Evolutionary conservation across 345 rosid genomes (phyloP).

Genomic region (Moricandia moricandioides): DNA sequence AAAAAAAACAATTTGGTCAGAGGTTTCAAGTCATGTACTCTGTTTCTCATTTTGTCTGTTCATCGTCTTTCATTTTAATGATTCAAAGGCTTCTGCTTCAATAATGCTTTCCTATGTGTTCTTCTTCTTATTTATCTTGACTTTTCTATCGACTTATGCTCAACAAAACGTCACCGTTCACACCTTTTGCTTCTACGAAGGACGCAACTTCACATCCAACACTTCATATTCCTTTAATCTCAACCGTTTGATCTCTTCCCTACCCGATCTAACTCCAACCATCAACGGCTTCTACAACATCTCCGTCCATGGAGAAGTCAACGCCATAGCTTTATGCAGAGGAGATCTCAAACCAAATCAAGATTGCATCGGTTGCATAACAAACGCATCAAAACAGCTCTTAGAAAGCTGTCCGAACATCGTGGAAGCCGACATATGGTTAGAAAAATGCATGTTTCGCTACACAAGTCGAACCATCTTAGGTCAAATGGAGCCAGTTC

Average conservation of each 20-base stretch:
- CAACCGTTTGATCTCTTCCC: slow-evolving; percentile 18
- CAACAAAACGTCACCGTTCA: slow-evolving; percentile 15
- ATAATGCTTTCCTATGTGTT: background rate
- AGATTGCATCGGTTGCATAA: slow-evolving; percentile 29
- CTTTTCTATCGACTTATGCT: background rate
- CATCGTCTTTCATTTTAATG: background rate
- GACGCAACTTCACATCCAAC: slow-evolving; percentile 26
- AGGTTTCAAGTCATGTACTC: slow-evolving; percentile 6
- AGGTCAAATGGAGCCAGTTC: slow-evolving; percentile 13
- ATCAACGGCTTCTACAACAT: slow-evolving; percentile 27
- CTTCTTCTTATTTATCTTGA: background rate
- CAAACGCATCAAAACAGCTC: slow-evolving; percentile 8
- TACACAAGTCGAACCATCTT: slow-evolving; percentile 15
- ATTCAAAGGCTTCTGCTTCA: slow-evolving; percentile 14
- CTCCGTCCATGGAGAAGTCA: slow-evolving; percentile 16
- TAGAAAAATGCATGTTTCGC: slow-evolving; percentile 29
- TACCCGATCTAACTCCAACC: slow-evolving; percentile 25
- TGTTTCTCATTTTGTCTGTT: background rate
- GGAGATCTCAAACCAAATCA: slow-evolving; percentile 26
- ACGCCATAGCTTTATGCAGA: slow-evolving; percentile 32
- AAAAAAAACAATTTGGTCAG: slow-evolving; percentile 2
- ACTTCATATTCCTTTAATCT: slow-evolving; percentile 17
- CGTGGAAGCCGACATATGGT: slow-evolving; percentile 18
- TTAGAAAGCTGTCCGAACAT: background rate
- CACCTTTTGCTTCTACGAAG: slow-evolving; percentile 10